These are phyloP conservation scores for Suillus decipiens DNA, from an alignment of 768 basidiomycete species.

Conservation along the genomic window DNA sequence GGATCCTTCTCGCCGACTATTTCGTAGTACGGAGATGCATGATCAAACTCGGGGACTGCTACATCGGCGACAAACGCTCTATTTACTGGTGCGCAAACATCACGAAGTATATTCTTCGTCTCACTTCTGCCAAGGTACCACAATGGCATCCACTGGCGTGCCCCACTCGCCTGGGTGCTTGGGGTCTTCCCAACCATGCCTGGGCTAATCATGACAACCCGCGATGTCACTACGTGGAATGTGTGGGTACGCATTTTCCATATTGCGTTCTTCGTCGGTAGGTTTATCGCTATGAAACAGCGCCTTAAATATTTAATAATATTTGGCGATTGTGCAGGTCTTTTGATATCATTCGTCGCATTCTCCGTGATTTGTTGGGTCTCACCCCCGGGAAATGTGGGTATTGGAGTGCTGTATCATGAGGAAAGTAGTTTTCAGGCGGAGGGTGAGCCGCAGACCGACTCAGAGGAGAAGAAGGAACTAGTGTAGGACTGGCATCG, in stretches of 20 bases:
- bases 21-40: constrained; percentile 10
- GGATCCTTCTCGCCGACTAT: constrained; percentile 17
- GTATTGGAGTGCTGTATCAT: neutral
- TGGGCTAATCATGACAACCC: constrained; percentile 21
- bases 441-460: neutral
- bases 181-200: constrained; percentile 18
- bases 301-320: neutral
- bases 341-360: neutral
- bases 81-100: constrained; percentile 14
- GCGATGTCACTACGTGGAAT: constrained; percentile 17
- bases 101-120: neutral
- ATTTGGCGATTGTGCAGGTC: neutral
- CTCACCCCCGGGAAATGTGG: neutral
- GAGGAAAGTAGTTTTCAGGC: neutral
- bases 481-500: neutral
- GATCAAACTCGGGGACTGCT: constrained; percentile 13
- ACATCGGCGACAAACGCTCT: constrained; percentile 11
- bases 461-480: neutral
- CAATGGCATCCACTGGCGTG: constrained; percentile 15
- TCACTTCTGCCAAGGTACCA: constrained; percentile 12
- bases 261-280: constrained; percentile 21
- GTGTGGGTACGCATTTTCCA: constrained; percentile 21
- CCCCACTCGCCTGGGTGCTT: constrained; percentile 16
- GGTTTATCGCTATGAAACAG: neutral
- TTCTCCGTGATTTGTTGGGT: constrained; percentile 1